A percentile compares a stretch with the other conserved stretches of the same genome.
phyloP scores from a whole-genome alignment of 192 early-diverging fungal species.

The Dissophora globulifera region DNA sequence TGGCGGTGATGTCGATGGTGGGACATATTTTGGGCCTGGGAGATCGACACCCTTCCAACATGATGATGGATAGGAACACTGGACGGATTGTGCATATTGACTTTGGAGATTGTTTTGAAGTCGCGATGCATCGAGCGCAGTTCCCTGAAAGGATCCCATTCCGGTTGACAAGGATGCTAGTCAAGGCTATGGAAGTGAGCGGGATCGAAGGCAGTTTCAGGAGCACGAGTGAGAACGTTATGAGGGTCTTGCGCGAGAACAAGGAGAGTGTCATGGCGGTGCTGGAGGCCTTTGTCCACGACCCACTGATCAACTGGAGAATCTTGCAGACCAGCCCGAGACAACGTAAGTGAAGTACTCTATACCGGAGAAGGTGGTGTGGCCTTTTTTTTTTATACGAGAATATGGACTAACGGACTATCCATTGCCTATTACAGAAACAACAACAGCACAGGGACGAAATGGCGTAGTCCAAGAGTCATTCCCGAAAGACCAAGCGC shows the following conservation, averaged over 20 bases:
- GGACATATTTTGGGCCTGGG: slow-evolving; percentile 97
- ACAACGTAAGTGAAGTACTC: slow-evolving; percentile 6
- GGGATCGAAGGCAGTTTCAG: slow-evolving; percentile 97
- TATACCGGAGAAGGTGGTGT: background rate
- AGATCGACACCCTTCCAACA: slow-evolving; percentile 95
- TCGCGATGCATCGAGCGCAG: slow-evolving; percentile 94
- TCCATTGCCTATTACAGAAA: slow-evolving; percentile 29
- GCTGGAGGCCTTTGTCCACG: slow-evolving; percentile 96
- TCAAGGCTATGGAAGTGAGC: slow-evolving; percentile 97
- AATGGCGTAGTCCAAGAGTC: slow-evolving; percentile 10
- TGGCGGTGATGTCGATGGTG: slow-evolving; percentile 98
- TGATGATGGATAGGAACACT: slow-evolving; percentile 89
- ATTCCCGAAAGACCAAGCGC: slow-evolving; percentile 29
- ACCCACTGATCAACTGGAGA: slow-evolving; percentile 94
- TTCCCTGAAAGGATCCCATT: slow-evolving; percentile 98
- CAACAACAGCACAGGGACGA: slow-evolving; percentile 8
- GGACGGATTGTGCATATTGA: slow-evolving; percentile 98
- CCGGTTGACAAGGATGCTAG: slow-evolving; percentile 97
- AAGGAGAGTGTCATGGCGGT: slow-evolving; percentile 98
- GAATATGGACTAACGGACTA: too few relatives aligned
- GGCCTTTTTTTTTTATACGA: too few relatives aligned
- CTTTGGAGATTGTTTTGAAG: slow-evolving; percentile 97
- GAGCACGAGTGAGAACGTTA: slow-evolving; percentile 96
- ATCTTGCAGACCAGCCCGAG: slow-evolving; percentile 66
- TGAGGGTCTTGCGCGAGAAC: slow-evolving; percentile 94